Evolutionary conservation across 352 stramenopile species (phyloP).

Genomic region (Pythium vanterpoolii): DNA sequence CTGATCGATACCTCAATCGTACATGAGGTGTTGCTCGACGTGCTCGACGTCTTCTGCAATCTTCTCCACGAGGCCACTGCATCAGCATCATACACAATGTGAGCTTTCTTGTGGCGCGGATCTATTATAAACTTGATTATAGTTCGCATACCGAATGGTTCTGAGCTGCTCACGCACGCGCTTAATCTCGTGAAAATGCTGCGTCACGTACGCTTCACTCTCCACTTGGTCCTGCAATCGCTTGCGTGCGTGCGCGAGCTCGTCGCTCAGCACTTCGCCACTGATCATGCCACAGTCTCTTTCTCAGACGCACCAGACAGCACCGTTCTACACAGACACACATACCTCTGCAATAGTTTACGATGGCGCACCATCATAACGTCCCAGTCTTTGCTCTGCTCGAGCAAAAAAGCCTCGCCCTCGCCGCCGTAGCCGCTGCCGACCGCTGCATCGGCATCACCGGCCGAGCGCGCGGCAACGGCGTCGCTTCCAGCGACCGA

Average conservation of each 20-base stretch:
- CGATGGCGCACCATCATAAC: constrained; percentile 35
- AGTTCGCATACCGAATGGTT: constrained; percentile 39
- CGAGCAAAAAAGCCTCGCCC: constrained; percentile 41
- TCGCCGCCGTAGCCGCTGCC: constrained; percentile 3
- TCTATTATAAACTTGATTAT: background rate
- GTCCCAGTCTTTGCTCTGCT: constrained; percentile 33
- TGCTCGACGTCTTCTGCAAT: constrained; percentile 59
- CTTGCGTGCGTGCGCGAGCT: constrained; percentile 37
- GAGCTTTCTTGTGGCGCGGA: background rate
- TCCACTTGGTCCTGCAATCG: constrained; percentile 55
- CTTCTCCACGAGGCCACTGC: constrained; percentile 44
- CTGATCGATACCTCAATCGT: background rate
- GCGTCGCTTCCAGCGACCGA: constrained; percentile 21
- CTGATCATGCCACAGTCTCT: constrained; percentile 20
- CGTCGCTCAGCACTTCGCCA: constrained; percentile 44
- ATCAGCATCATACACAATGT: background rate
- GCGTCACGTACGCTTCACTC: constrained; percentile 62
- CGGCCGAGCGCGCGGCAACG: background rate
- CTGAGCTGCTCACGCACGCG: constrained; percentile 53
- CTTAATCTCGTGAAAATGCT: constrained; percentile 61
- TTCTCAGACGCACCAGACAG: background rate
- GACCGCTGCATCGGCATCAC: constrained; percentile 12
- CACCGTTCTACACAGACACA: too few relatives aligned
- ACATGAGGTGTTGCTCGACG: constrained; percentile 66
- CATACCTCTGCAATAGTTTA: constrained; percentile 45